Conservation (phyloP, 2,329 filamentous ascomycete species). For the Pseudocercospora ulei region DNA sequence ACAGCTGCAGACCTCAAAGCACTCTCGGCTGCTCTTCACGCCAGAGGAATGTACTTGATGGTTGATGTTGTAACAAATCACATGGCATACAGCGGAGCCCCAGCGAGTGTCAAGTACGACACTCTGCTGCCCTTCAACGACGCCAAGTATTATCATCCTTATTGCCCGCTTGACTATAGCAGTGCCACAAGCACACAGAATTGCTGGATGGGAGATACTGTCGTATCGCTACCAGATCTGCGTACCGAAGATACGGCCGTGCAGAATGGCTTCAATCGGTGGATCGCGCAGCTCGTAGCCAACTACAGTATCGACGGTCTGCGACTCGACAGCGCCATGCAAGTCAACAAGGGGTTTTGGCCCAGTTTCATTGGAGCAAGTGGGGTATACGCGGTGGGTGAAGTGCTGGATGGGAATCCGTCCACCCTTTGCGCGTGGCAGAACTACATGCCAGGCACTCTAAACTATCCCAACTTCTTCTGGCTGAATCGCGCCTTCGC, state of each 20-base stretch:
- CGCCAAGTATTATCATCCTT: conserved; percentile 38
- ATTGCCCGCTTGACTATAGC: conserved; percentile 49
- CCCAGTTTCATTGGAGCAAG: conserved; percentile 30
- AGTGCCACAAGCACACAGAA: conserved; percentile 34
- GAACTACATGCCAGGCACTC: conserved; percentile 36
- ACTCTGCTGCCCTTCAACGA: conserved; percentile 37
- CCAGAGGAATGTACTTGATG: conserved; percentile 48
- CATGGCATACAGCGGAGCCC: conserved; percentile 34
- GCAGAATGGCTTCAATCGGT: conserved; percentile 44
- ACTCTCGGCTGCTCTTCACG: conserved; percentile 39
- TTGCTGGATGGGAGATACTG: conserved; percentile 49
- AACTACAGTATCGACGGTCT: conserved; percentile 51
- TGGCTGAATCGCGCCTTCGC: conserved; percentile 33
- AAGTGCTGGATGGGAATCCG: conserved; percentile 37
- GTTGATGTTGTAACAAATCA: conserved; percentile 53
- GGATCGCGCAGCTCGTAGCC: conserved; percentile 49
- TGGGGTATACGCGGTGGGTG: conserved; percentile 38
- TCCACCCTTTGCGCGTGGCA: conserved; percentile 37
- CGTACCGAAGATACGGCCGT: conserved; percentile 46
- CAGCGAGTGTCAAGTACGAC: conserved; percentile 28
- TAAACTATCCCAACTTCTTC: conserved; percentile 41
- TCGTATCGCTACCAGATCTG: conserved; percentile 51
- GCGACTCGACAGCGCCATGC: conserved; percentile 29
- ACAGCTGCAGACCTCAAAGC: conserved; percentile 39
- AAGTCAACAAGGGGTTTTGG: conserved; percentile 38